Evolutionary conservation across 2,329 filamentous ascomycete species (phyloP).

Genomic region (Fusarium scirpi): DNA sequence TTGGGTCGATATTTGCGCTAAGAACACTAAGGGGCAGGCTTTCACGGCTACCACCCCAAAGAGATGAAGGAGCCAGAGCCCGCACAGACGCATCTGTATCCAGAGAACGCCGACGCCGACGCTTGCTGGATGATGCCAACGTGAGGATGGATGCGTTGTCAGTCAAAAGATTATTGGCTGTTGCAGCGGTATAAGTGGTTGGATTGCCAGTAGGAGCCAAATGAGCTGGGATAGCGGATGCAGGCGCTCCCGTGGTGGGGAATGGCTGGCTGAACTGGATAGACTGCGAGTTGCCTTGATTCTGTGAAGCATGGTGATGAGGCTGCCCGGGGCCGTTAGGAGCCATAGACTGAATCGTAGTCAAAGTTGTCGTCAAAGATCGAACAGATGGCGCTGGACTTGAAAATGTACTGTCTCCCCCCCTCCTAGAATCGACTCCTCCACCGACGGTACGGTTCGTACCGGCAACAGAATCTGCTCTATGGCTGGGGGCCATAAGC

Average conservation of each 20-base stretch:
- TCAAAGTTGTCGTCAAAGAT: constrained; percentile 85
- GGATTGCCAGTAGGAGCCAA: constrained; percentile 70
- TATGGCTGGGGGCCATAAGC: constrained; percentile 80
- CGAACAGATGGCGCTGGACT: constrained; percentile 84
- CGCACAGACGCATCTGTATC: constrained; percentile 89
- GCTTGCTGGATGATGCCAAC: constrained; percentile 84
- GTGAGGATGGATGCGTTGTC: constrained; percentile 90
- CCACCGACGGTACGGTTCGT: constrained; percentile 78
- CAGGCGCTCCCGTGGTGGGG: constrained; percentile 70
- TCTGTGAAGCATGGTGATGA: constrained; percentile 51
- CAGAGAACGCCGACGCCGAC: constrained; percentile 80
- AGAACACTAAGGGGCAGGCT: constrained; percentile 82
- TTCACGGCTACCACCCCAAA: constrained; percentile 85
- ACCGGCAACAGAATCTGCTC: constrained; percentile 73
- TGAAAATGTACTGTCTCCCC: constrained; percentile 82
- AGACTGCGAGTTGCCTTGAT: constrained; percentile 59
- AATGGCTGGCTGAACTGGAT: constrained; percentile 76
- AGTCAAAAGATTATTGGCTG: constrained; percentile 83
- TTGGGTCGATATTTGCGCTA: constrained; percentile 74
- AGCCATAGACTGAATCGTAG: constrained; percentile 83
- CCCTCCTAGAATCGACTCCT: constrained; percentile 75
- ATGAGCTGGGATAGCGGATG: constrained; percentile 79
- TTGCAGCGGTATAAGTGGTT: constrained; percentile 80
- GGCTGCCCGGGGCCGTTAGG: constrained; percentile 61
- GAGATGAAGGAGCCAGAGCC: constrained; percentile 82